phyloP scores from a whole-genome alignment of 1,284 basidiomycete genomes.

The Schizophyllum commune region DNA sequence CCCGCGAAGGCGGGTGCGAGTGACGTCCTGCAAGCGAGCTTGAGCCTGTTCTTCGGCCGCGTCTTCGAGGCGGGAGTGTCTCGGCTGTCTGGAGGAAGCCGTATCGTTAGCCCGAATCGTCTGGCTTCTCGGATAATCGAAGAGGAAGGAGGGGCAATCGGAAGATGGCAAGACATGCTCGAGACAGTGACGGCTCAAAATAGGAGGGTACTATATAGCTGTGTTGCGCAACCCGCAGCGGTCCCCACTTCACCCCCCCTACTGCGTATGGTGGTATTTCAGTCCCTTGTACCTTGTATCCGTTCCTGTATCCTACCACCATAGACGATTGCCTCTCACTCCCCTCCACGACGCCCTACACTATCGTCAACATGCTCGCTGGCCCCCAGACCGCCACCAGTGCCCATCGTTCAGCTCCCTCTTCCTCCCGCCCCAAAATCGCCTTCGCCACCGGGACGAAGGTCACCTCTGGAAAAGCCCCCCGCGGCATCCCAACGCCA shows the following conservation, averaged over 20 bases:
- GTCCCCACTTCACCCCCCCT: too few relatives aligned
- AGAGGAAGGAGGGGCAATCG: not conserved
- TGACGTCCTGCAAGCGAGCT: not conserved
- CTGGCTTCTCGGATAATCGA: not conserved
- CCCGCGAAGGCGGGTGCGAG: not conserved
- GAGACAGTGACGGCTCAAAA: not conserved
- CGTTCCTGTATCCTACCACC: too few relatives aligned
- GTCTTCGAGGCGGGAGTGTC: not conserved
- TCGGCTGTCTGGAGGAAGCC: not conserved
- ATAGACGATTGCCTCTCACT: too few relatives aligned
- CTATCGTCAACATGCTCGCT: too few relatives aligned
- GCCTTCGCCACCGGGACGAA: not conserved
- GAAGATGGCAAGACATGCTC: not conserved
- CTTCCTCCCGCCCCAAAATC: not conserved
- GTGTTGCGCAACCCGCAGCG: too few relatives aligned
- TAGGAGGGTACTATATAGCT: not conserved
- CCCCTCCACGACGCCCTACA: too few relatives aligned
- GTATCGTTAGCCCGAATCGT: not conserved
- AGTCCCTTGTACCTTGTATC: too few relatives aligned
- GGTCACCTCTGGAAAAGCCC: not conserved
- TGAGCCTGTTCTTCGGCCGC: not conserved
- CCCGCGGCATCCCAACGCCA: not conserved
- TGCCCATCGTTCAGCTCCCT: not conserved
- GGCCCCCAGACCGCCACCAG: too few relatives aligned
- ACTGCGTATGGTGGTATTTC: too few relatives aligned